phyloP scores from a whole-genome alignment of 2,329 filamentous ascomycete genomes.

The Eutypella sp. region DNA sequence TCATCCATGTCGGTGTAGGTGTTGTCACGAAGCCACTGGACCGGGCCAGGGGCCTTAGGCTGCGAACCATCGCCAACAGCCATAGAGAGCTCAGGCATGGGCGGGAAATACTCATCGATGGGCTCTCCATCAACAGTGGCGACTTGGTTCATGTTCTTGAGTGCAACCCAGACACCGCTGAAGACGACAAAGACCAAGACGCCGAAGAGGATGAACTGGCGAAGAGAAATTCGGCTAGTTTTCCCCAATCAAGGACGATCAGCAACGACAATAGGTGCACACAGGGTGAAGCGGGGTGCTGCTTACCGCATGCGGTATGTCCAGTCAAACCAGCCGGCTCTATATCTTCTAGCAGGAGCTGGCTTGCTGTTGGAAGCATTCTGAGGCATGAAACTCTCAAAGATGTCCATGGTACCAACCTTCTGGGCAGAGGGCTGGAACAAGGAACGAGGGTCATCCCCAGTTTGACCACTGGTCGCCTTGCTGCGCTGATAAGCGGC shows the following conservation, averaged over 20 bases:
- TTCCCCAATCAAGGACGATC: constrained; percentile 14
- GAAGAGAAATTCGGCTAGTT: constrained; percentile 18
- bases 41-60: constrained; percentile 6
- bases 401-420: too few species aligned
- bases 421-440: not conserved
- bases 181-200: constrained; percentile 15
- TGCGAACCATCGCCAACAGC: constrained; percentile 1
- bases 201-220: constrained; percentile 15
- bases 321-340: constrained; percentile 16
- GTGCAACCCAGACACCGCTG: constrained; percentile 16
- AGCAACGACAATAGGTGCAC: constrained; percentile 13
- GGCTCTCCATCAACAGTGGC: constrained; percentile 4
- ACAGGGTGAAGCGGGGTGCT: not conserved
- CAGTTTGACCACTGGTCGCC: not conserved
- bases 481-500: not conserved
- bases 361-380: too few species aligned
- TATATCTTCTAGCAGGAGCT: too few species aligned
- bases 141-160: constrained; percentile 10
- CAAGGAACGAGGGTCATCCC: not conserved
- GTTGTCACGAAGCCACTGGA: constrained; percentile 25
- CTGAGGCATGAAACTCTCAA: too few species aligned
- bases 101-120: constrained; percentile 20
- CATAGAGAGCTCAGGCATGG: constrained; percentile 14
- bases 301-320: constrained; percentile 21
- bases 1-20: constrained; percentile 16